These are phyloP conservation scores for Capsella bursapastoris DNA, from an alignment of 345 rosid genomes.

Conservation along the genomic window DNA sequence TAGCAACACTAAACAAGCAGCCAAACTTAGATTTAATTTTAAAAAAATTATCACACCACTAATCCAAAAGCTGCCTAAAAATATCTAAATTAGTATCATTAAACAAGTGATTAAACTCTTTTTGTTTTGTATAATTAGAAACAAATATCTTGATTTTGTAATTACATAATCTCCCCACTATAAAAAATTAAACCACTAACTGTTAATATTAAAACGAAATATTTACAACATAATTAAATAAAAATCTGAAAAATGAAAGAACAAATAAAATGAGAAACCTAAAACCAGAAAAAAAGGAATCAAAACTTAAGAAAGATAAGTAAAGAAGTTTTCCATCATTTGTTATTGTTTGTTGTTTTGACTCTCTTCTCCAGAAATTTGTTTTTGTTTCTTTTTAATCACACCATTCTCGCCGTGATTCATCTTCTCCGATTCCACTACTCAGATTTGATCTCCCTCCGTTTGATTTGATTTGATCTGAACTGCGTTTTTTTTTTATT, in stretches of 20 bases:
- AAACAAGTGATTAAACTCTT: not conserved
- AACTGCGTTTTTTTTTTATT: not conserved
- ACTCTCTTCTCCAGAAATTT: conserved; percentile 14
- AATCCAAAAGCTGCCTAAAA: conserved; percentile 30
- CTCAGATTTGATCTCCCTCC: conserved; percentile 37
- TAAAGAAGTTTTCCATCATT: conserved; percentile 38
- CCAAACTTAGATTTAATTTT: conserved; percentile 6
- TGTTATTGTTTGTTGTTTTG: not conserved
- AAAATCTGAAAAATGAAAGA: not conserved
- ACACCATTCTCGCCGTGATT: conserved; percentile 26
- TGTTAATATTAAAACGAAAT: not conserved
- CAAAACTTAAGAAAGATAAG: conserved; percentile 34
- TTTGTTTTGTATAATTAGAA: conserved; percentile 4
- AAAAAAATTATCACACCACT: not conserved
- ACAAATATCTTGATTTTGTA: not conserved
- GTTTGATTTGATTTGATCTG: not conserved
- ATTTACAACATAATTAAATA: not conserved
- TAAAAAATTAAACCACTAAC: not conserved
- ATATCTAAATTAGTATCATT: not conserved
- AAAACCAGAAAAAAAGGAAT: conserved; percentile 30
- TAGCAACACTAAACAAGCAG: not conserved
- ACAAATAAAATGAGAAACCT: conserved; percentile 31
- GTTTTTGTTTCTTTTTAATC: not conserved
- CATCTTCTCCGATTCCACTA: conserved; percentile 24
- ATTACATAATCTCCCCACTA: not conserved